phyloP scores from a whole-genome alignment of 352 stramenopile species.

The Globisporangium cederbergense region DNA sequence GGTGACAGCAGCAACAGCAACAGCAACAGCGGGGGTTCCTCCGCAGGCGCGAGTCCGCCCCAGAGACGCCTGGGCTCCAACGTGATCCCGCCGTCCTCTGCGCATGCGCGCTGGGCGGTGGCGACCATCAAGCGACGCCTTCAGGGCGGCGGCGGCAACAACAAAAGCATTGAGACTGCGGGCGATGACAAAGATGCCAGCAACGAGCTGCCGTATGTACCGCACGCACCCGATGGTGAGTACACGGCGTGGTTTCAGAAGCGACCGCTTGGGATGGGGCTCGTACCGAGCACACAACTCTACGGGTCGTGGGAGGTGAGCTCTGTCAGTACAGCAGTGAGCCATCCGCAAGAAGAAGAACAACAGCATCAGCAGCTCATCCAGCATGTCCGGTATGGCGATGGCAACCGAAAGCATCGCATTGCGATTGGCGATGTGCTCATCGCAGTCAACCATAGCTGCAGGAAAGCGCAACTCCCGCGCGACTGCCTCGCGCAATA shows the following conservation, averaged over 20 bases:
- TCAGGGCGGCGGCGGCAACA: not conserved
- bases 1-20: no score
- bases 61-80: conserved; percentile 8
- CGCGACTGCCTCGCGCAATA: conserved; percentile 41
- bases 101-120: not conserved
- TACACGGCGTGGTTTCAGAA: conserved; percentile 63
- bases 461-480: conserved; percentile 41
- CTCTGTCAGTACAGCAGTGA: conserved; percentile 24
- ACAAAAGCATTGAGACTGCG: not conserved
- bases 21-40: no score
- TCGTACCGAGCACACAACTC: conserved; percentile 76
- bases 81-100: conserved; percentile 3
- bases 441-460: conserved; percentile 61
- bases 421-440: conserved; percentile 58
- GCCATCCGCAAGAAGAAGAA: not conserved
- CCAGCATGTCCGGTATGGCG: conserved; percentile 12
- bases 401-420: conserved; percentile 16
- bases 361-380: conserved; percentile 9
- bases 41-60: conserved; percentile 5
- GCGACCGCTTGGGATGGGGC: conserved; percentile 68
- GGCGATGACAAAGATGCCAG: not conserved
- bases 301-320: conserved; percentile 80
- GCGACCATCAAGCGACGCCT: not conserved
- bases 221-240: conserved; percentile 55
- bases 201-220: conserved; percentile 31